Evolutionary conservation across 495 filamentous ascomycete species (phyloP).

Genomic region (Jackrogersella minutella): DNA sequence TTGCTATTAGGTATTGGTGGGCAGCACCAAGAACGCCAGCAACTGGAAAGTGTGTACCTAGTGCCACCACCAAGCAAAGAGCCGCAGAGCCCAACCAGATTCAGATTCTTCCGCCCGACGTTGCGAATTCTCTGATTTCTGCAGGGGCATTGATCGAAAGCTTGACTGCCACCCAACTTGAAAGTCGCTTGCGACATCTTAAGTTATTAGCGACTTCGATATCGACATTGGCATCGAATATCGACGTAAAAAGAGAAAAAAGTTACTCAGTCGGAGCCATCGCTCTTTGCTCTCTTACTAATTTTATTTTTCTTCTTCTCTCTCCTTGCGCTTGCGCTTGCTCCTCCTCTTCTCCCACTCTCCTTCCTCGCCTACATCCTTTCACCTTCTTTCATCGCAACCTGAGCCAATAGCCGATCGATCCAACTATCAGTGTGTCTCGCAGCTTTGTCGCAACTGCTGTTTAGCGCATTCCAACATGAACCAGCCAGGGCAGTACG

Average conservation of each 20-base stretch:
- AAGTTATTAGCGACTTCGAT: constrained; percentile 18
- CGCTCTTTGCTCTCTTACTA: too few relatives aligned
- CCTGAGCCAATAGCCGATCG: constrained; percentile 23
- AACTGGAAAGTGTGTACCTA: neutral
- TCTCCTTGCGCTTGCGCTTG: neutral
- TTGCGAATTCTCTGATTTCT: constrained; percentile 22
- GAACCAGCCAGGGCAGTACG: constrained; percentile 58
- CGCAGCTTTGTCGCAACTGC: constrained; percentile 58
- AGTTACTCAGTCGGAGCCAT: constrained; percentile 13
- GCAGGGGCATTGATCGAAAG: constrained; percentile 16
- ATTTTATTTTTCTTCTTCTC: neutral
- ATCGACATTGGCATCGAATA: neutral
- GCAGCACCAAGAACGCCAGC: neutral
- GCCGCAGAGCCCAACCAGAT: constrained; percentile 37
- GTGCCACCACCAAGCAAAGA: constrained; percentile 6
- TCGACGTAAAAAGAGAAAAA: neutral
- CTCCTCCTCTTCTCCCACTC: neutral
- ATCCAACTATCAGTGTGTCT: constrained; percentile 62
- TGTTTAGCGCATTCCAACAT: constrained; percentile 53
- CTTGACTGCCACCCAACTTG: constrained; percentile 13
- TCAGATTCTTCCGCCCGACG: constrained; percentile 33
- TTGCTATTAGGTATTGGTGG: neutral
- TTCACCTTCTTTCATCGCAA: constrained; percentile 18
- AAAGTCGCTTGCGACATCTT: constrained; percentile 19
- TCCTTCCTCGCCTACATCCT: neutral